Evolutionary conservation across 1,284 basidiomycete genomes (phyloP), one percentile per base, ranked within the genome.

Genomic region (Trichosporon coremiiforme): DNA sequence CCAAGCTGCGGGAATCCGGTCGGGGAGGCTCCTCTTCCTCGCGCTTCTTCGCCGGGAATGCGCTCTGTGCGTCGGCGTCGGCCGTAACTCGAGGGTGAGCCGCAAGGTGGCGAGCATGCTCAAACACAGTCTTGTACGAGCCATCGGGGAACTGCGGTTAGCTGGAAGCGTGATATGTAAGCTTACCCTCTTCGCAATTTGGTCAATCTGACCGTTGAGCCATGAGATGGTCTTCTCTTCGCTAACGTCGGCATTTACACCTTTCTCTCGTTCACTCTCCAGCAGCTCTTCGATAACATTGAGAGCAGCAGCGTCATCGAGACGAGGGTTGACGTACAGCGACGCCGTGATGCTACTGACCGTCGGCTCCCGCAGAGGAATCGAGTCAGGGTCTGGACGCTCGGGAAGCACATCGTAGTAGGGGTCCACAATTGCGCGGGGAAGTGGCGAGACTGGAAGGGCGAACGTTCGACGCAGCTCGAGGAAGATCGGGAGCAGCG

Each of bases 281-380:
- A 83, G 73, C 20, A 84, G 69, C 71, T 84, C 83, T 65, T 81
- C 77, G 41, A 84, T 64, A 7, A 78, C 76, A 0, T 75, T 75
- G 3, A 77, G 66, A 0, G 83, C 83, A 4, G 68, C 72, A 0
- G 38, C 66, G 35, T 80, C 80, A 5, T 76, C 73, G 55, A 84
- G 65, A 15, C 82, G 73, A 0, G 83, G 83, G 67, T 83, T 80
- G 66, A 81, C 79, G 68, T 84, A 84, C 22, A 84, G 70, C 20
- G 79, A 73, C 0, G 79, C 80, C 0, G 81, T 83, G 31, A 79
- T 80, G n/a, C 77, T 79, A 53, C 79, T 77, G 6, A 83, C 78
- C 0, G 79, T 80, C 20, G 82, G 81, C 57, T 80, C 79, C 10
- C 77, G 70, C 62, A 80, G 76, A 0, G 79, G 74, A 0, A 80